Conservation (phyloP, 495 filamentous ascomycete species). For the Pyrenopolyporus hunteri region DNA sequence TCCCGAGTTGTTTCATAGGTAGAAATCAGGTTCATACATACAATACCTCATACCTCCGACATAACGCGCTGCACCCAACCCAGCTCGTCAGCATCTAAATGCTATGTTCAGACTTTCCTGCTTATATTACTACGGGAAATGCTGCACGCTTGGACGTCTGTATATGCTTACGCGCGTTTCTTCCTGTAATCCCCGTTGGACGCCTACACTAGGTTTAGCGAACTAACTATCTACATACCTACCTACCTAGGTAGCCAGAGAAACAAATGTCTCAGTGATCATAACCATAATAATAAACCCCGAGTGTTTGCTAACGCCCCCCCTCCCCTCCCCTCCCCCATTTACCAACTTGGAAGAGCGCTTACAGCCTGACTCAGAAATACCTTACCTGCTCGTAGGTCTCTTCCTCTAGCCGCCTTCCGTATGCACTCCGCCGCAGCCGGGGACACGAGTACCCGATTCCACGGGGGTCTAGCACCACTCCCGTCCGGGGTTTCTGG, state of each 20-base stretch:
- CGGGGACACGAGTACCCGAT: slow-evolving; percentile 18
- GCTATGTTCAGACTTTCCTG: slow-evolving; percentile 9
- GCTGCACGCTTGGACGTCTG: slow-evolving; percentile 13
- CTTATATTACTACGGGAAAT: slow-evolving; percentile 20
- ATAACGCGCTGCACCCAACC: not conserved
- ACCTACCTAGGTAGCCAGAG: too few relatives aligned
- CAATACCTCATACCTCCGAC: not conserved
- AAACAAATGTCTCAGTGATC: too few relatives aligned
- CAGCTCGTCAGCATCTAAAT: slow-evolving; percentile 32
- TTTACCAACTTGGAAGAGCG: slow-evolving; percentile 13
- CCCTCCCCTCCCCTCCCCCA: too few relatives aligned
- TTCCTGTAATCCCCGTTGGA: slow-evolving; percentile 6
- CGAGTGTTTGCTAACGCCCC: slow-evolving; percentile 29
- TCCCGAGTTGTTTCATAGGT: slow-evolving; percentile 7
- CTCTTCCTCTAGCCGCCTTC: slow-evolving; percentile 16
- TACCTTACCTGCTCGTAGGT: not conserved
- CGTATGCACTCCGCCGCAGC: slow-evolving; percentile 35
- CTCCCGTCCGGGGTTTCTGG: slow-evolving; percentile 9
- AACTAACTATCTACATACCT: too few relatives aligned
- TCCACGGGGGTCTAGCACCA: slow-evolving; percentile 17
- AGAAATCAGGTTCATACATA: not conserved
- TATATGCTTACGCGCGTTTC: slow-evolving; percentile 22
- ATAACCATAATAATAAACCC: too few relatives aligned
- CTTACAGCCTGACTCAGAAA: slow-evolving; percentile 24
- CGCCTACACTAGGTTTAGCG: slow-evolving; percentile 12